A percentile compares a stretch with the other conserved stretches of the same genome.
phyloP scores from a whole-genome alignment of 768 basidiomycete species.

The Psilocybe tampanensis region DNA sequence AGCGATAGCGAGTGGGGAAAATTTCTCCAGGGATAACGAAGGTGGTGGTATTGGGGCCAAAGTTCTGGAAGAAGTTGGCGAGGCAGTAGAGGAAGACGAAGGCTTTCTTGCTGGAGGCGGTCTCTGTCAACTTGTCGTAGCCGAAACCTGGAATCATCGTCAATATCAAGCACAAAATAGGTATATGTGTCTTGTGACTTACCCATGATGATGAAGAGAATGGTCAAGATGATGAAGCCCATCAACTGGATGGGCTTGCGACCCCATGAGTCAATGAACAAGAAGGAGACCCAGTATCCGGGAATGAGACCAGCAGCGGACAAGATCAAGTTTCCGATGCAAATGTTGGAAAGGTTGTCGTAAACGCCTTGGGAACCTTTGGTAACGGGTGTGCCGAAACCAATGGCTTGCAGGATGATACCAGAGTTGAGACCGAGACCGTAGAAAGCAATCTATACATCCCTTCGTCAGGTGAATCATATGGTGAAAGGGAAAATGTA shows the following conservation, averaged over 20 bases:
- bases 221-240: conserved; percentile 71
- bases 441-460: conserved; percentile 77
- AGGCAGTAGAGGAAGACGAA: conserved; percentile 87
- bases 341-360: conserved; percentile 61
- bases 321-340: conserved; percentile 76
- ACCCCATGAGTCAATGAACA: conserved; percentile 78
- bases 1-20: conserved; percentile 89
- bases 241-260: conserved; percentile 82
- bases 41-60: conserved; percentile 80
- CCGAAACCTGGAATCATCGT: conserved; percentile 56
- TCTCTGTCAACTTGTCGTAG: conserved; percentile 57
- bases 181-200: conserved; percentile 19
- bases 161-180: not conserved
- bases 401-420: conserved; percentile 74
- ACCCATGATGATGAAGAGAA: conserved; percentile 74
- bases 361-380: conserved; percentile 47
- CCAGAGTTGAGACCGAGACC: conserved; percentile 85
- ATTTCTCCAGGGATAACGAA: conserved; percentile 82
- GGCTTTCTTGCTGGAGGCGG: conserved; percentile 43
- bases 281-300: conserved; percentile 69
- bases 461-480: conserved; percentile 5
- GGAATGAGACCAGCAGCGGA: conserved; percentile 81
- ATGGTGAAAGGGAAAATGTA: not conserved
- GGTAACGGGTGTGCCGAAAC: conserved; percentile 56
- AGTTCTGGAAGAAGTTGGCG: conserved; percentile 92